A percentile compares a stretch with the other conserved stretches of the same genome.
phyloP scores from a whole-genome alignment of 441 rosid species.

The Populus tomentosa region DNA sequence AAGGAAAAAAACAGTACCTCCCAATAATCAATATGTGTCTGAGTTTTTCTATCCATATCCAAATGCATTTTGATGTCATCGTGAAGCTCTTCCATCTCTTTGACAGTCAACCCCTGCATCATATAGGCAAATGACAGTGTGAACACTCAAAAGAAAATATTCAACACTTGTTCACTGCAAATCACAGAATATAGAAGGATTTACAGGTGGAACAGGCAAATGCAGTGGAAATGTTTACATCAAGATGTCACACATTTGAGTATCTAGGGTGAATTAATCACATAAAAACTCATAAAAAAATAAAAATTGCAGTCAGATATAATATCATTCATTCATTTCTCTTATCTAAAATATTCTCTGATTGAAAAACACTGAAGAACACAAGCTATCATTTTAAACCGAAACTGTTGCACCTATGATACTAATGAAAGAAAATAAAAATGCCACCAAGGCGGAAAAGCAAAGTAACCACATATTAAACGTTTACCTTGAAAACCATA shows the following conservation, averaged over 20 bases:
- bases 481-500: conserved; percentile 78
- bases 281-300: not conserved
- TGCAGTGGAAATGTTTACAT: not conserved
- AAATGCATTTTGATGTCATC: conserved; percentile 95
- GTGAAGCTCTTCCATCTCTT: conserved; percentile 88
- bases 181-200: not conserved
- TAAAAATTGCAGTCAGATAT: not conserved
- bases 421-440: not conserved
- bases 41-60: conserved; percentile 78
- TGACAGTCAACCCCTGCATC: conserved; percentile 77
- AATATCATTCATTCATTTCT: not conserved
- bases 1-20: conserved; percentile 47
- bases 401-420: not conserved
- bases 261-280: not conserved
- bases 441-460: not conserved
- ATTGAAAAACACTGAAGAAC: not conserved
- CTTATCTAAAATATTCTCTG: not conserved
- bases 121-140: conserved; percentile 18
- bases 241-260: not conserved
- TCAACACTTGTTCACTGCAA: not conserved
- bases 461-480: not conserved
- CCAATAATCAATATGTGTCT: conserved; percentile 74
- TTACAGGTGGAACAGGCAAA: not conserved
- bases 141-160: not conserved
- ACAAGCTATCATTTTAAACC: not conserved